phyloP scores from a whole-genome alignment of 345 rosid genomes.

The Cochlearia excelsa region DNA sequence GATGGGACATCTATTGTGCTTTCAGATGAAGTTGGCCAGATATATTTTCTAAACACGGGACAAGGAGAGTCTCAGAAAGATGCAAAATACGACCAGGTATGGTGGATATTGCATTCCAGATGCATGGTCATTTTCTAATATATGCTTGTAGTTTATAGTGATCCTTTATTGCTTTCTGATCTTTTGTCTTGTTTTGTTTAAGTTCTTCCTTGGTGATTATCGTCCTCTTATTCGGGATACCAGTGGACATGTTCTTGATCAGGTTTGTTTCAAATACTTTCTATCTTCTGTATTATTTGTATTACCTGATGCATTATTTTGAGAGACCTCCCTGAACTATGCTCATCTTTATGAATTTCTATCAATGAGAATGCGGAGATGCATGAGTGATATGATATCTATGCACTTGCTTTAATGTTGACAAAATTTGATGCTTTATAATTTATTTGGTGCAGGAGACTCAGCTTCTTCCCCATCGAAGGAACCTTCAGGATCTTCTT shows the following conservation, averaged over 20 bases:
- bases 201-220: slow-evolving; percentile 99
- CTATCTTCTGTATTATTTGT: slow-evolving; percentile 27
- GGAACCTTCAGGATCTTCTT: slow-evolving; percentile 93
- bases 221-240: slow-evolving; percentile 88
- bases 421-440: slow-evolving; percentile 23
- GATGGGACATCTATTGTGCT: slow-evolving; percentile 98
- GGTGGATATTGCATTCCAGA: slow-evolving; percentile 17
- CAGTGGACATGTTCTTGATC: slow-evolving; percentile 86
- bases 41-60: slow-evolving; percentile 88
- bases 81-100: slow-evolving; percentile 97
- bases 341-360: slow-evolving; percentile 7
- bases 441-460: slow-evolving; percentile 67
- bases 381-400: slow-evolving; percentile 1
- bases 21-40: slow-evolving; percentile 99
- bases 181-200: slow-evolving; percentile 36
- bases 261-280: slow-evolving; percentile 51
- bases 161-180: slow-evolving; percentile 26
- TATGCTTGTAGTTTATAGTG: slow-evolving; percentile 16
- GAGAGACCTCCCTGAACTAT: slow-evolving; percentile 3
- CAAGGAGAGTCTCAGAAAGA: slow-evolving; percentile 96
- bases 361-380: background rate
- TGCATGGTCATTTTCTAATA: slow-evolving; percentile 26
- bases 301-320: slow-evolving; percentile 14
- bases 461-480: slow-evolving; percentile 74
- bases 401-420: slow-evolving; percentile 15